Percentiles rank a stretch among this genome's conserved stretches.
These are phyloP conservation scores for Backusella australiensis DNA, from an alignment of 192 early-diverging fungal species.

Conservation along the genomic window DNA sequence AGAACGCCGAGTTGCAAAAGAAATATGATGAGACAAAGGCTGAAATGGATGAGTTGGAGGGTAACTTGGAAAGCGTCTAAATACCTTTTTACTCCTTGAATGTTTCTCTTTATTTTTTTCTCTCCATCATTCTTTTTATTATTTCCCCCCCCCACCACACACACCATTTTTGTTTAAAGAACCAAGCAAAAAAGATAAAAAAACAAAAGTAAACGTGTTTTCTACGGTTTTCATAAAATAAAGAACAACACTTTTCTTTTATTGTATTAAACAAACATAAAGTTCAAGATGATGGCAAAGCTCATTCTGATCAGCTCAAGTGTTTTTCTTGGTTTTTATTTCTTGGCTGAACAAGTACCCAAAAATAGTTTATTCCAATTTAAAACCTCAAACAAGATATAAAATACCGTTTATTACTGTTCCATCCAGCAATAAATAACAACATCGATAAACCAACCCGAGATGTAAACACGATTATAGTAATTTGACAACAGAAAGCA, in stretches of 20 bases:
- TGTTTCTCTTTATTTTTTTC: not conserved
- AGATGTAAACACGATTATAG: not conserved
- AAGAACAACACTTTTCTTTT: not conserved
- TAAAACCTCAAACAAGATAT: not conserved
- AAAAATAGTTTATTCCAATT: not conserved
- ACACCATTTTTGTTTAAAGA: not conserved
- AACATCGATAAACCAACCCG: not conserved
- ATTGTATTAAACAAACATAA: not conserved
- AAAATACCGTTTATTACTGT: not conserved
- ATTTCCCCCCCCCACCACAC: not conserved
- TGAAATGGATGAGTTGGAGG: constrained; percentile 79
- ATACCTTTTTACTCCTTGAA: not conserved
- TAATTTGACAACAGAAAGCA: not conserved
- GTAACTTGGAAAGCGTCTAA: constrained; percentile 80
- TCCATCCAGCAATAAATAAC: too few relatives aligned
- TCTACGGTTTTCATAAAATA: not conserved
- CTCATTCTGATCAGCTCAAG: not conserved
- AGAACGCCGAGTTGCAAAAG: constrained; percentile 66
- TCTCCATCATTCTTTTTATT: not conserved
- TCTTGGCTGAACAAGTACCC: not conserved
- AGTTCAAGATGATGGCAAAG: not conserved
- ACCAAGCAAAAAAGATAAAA: not conserved
- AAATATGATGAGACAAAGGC: constrained; percentile 66
- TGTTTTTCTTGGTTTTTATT: not conserved
- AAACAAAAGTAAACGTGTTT: not conserved